phyloP scores from a whole-genome alignment of 2,329 filamentous ascomycete genomes.

The Didymella glomerata region DNA sequence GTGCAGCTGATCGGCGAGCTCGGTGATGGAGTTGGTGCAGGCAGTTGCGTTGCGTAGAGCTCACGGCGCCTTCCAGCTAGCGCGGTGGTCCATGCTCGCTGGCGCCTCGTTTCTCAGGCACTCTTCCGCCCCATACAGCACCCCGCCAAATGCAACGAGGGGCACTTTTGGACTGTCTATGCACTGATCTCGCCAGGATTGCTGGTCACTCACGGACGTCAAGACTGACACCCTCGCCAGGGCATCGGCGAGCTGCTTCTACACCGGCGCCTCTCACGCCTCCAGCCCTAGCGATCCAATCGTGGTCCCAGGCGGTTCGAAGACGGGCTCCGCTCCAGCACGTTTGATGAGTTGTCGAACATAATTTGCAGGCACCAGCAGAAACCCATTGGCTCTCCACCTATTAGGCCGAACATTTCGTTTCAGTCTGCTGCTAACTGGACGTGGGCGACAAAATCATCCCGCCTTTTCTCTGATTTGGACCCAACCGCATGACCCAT shows the following conservation, averaged over 20 bases:
- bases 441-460: slow-evolving; percentile 45
- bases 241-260: slow-evolving; percentile 12
- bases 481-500: slow-evolving; percentile 47
- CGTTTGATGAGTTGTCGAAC: slow-evolving; percentile 51
- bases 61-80: slow-evolving; percentile 17
- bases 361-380: slow-evolving; percentile 37
- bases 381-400: slow-evolving; percentile 41
- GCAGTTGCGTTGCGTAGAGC: slow-evolving; percentile 46
- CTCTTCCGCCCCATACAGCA: slow-evolving; percentile 6
- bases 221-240: background rate
- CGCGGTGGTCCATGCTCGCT: slow-evolving; percentile 8
- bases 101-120: slow-evolving; percentile 13
- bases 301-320: slow-evolving; percentile 30
- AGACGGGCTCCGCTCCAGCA: slow-evolving; percentile 42
- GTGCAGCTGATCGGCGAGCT: slow-evolving; percentile 16
- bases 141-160: slow-evolving; percentile 15
- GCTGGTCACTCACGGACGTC: background rate
- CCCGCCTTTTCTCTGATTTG: slow-evolving; percentile 41
- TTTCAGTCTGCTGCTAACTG: slow-evolving; percentile 49
- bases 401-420: slow-evolving; percentile 46
- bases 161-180: slow-evolving; percentile 10
- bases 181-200: background rate
- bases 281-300: slow-evolving; percentile 36
- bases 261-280: slow-evolving; percentile 14
- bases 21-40: slow-evolving; percentile 37